Conservation (phyloP, 2,329 filamentous ascomycete species). For the Cryphonectria nitschkei region DNA sequence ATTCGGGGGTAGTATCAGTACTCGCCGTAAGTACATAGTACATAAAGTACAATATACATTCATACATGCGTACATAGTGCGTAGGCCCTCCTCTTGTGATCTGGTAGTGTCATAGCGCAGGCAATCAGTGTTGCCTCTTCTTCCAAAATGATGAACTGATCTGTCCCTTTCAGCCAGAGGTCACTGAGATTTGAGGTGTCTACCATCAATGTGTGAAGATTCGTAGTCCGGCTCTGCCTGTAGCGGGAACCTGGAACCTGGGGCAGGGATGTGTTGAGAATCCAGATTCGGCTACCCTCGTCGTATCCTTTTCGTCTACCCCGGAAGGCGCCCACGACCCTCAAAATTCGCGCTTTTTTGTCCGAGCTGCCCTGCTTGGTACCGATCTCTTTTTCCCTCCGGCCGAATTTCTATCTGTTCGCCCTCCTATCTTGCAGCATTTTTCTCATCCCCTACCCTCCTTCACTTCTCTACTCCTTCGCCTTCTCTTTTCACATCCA, state of each 20-base stretch:
- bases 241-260: constrained; percentile 1
- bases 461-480: constrained; percentile 40
- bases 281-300: constrained; percentile 5
- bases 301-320: constrained; percentile 13
- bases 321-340: constrained; percentile 9
- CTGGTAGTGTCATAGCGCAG: not conserved
- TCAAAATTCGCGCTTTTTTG: constrained; percentile 32
- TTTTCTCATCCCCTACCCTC: constrained; percentile 41
- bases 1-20: not conserved
- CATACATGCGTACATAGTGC: no score
- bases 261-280: constrained; percentile 11
- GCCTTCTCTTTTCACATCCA: constrained; percentile 30
- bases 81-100: no score
- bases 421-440: constrained; percentile 36
- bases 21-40: not conserved
- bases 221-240: not conserved
- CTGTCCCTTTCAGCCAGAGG: not conserved
- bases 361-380: constrained; percentile 18
- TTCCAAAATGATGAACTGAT: not conserved
- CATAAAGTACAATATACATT: not conserved
- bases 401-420: constrained; percentile 31
- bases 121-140: not conserved
- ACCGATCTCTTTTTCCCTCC: constrained; percentile 39
- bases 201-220: not conserved
- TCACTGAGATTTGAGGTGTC: not conserved